Percentiles rank a stretch among this genome's conserved stretches.
phyloP scores from a whole-genome alignment of 768 basidiomycete genomes.

The Lepiota brunneoincarnata region DNA sequence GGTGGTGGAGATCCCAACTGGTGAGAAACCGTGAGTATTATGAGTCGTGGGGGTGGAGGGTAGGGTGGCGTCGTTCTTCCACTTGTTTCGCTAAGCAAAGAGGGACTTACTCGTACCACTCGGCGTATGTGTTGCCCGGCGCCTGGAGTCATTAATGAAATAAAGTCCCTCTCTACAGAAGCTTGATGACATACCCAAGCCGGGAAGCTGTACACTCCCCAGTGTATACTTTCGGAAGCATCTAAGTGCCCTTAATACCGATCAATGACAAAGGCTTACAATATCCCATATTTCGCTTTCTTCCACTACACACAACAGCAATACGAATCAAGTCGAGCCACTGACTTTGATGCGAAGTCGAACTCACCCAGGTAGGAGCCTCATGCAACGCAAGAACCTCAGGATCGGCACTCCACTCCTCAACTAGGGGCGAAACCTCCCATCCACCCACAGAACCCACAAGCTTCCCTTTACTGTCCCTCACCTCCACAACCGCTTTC shows the following conservation, averaged over 20 bases:
- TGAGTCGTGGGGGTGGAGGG: neutral
- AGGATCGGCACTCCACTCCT: constrained; percentile 37
- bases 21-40: neutral
- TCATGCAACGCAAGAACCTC: constrained; percentile 42
- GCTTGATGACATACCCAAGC: constrained; percentile 31
- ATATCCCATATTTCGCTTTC: constrained; percentile 54
- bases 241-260: constrained; percentile 3
- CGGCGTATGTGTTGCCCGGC: constrained; percentile 39
- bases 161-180: neutral
- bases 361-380: constrained; percentile 50
- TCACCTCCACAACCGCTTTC: constrained; percentile 30
- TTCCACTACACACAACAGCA: constrained; percentile 33
- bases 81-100: neutral
- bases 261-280: constrained; percentile 30
- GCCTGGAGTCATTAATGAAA: constrained; percentile 24
- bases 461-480: constrained; percentile 28
- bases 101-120: constrained; percentile 52
- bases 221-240: constrained; percentile 37
- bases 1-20: constrained; percentile 39
- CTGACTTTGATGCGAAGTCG: neutral
- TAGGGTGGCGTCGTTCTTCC: too few species aligned
- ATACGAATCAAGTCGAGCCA: neutral
- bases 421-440: constrained; percentile 33
- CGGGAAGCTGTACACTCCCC: constrained; percentile 47
- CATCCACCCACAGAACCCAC: constrained; percentile 35